Evolutionary conservation across 129 eudicot species (phyloP), one percentile per base, ranked within the genome.

Genomic region (Chrysanthemum lavandulifolium): DNA sequence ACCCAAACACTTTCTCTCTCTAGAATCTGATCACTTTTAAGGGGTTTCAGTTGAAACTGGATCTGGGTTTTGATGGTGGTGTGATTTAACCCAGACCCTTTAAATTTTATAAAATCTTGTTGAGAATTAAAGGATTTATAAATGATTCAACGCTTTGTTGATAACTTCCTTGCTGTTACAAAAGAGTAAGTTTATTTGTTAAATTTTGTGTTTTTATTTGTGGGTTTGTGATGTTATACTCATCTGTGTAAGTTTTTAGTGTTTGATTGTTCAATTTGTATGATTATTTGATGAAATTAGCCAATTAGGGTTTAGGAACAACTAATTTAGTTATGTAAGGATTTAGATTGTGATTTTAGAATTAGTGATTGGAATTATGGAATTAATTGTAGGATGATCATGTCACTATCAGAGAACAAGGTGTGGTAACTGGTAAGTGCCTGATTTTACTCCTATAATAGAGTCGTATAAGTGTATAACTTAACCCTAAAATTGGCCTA

Each of bases 111-210:
- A 6, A 40, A 40, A 40, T 40, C 10, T 40, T 40, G 47, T 40
- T 40, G 10, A 40, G 10, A 40, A 40, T 40, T 40, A 1, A 40
- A 6, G 47, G 47, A 40, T 40, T 40, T 63, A 40, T n/a, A 52
- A 54, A 82, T 74, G 82, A 87, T 89, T 79, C 96, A 89, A 73
- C 82, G 93, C 63, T 48, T 72, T 67, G 93, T 89, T 80, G 96
- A 89, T 86, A 82, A 84, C 84, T 80, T 83, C 85, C 90, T 89
- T 72, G 96, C 96, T 71, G 84, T 86, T 75, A 84, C 93, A 59
- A 89, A 89, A 81, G 96, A 89, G 96, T 89, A 55, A 78, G 93
- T 86, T 54, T 52, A 12, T 69, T 61, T 47, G 43, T 50, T 33
- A 4, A 40, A 59, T 31, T 13, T 13, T n/a, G 27, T 13, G 33